Evolutionary conservation across 345 rosid genomes (phyloP).

Genomic region (Populus euphratica): DNA sequence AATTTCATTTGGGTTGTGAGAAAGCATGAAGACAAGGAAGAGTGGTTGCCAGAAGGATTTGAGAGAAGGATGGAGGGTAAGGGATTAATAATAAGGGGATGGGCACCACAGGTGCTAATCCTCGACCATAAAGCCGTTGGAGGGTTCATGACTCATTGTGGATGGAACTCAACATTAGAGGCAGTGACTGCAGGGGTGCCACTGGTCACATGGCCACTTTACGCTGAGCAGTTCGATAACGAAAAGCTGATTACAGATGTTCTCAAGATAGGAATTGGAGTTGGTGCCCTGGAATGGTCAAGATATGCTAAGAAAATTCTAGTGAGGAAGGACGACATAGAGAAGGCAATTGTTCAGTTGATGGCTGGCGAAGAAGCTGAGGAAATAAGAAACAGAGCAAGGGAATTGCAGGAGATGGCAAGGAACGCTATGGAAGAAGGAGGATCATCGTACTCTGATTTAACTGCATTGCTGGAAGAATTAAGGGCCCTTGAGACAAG

Average conservation of each 20-base stretch:
- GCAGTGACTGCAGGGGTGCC: conserved; percentile 48
- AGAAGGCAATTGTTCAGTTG: conserved; percentile 8
- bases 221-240: background rate
- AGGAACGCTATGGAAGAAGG: conserved; percentile 33
- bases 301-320: background rate
- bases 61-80: conserved; percentile 12
- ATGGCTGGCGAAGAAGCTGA: conserved; percentile 33
- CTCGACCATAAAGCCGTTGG: conserved; percentile 51
- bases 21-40: background rate
- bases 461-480: conserved; percentile 30
- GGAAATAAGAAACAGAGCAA: conserved; percentile 30
- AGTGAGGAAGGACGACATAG: background rate
- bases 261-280: background rate
- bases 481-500: conserved; percentile 1
- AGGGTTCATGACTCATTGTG: conserved; percentile 58
- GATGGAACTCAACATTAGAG: conserved; percentile 60
- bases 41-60: conserved; percentile 16
- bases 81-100: conserved; percentile 52
- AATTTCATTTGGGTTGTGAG: conserved; percentile 8
- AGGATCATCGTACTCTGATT: conserved; percentile 33
- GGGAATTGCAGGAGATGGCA: conserved; percentile 19
- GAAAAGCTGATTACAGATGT: background rate
- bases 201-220: conserved; percentile 6
- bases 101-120: conserved; percentile 62
- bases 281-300: background rate